These are phyloP conservation scores for Termitomyces heimii DNA, from an alignment of 768 basidiomycete genomes.

Conservation along the genomic window DNA sequence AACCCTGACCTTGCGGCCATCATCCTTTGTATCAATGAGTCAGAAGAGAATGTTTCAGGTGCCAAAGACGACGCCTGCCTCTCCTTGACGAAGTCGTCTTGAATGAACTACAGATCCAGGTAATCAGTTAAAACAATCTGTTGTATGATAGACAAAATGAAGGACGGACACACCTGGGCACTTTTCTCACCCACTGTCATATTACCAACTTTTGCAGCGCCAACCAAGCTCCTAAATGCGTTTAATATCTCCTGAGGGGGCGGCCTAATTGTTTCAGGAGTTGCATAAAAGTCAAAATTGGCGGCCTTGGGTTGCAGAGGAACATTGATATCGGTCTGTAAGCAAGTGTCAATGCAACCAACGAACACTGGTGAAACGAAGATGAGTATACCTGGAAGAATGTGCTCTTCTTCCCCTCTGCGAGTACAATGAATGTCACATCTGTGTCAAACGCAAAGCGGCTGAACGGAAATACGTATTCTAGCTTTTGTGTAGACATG, in stretches of 20 bases:
- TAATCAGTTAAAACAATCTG: background rate
- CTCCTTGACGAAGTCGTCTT: constrained; percentile 64
- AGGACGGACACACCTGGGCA: constrained; percentile 45
- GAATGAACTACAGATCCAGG: constrained; percentile 48
- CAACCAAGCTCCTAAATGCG: constrained; percentile 52
- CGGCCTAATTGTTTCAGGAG: constrained; percentile 31
- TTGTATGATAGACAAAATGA: background rate
- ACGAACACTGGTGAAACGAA: background rate
- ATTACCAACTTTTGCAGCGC: constrained; percentile 54
- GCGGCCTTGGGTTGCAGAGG: constrained; percentile 33
- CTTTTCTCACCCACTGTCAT: constrained; percentile 47
- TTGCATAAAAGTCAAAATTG: constrained; percentile 43
- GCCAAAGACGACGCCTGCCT: constrained; percentile 28
- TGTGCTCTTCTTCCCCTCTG: constrained; percentile 61
- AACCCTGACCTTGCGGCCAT: constrained; percentile 56
- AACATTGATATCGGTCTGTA: constrained; percentile 53
- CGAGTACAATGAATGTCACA: constrained; percentile 55
- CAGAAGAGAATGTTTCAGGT: constrained; percentile 35
- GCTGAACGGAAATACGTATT: constrained; percentile 75
- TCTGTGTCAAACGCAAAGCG: constrained; percentile 70
- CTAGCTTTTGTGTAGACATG: constrained; percentile 58
- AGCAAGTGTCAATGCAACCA: background rate
- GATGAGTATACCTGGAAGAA: constrained; percentile 55
- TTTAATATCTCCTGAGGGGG: constrained; percentile 44
- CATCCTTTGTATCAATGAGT: constrained; percentile 66